Evolutionary conservation across 305 asterid species (phyloP), one percentile per base, ranked within the genome.

Genomic region (Fraxinus baroniana): DNA sequence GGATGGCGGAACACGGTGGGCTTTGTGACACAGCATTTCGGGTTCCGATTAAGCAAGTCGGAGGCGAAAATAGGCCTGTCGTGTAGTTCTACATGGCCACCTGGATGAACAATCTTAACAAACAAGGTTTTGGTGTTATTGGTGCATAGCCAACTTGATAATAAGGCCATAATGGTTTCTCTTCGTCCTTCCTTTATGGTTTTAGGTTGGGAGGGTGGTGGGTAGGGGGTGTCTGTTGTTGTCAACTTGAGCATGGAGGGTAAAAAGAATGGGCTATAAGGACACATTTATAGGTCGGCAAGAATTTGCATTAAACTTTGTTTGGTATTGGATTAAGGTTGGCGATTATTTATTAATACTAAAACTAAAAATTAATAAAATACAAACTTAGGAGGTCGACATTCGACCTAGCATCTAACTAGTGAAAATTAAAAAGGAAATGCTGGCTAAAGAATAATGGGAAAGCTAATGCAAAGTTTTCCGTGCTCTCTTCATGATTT

Each of bases 61-160:
- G 88, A 80, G 6, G 94, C 96, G 55, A 85, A 79, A 41, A 92
- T 46, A 1, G 94, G 92, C 74, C 92, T 77, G 83, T 92, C 96
- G 49, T 92, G 96, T 32, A 93, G 91, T 87, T 93, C 97, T 1
- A 92, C 91, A 49, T 88, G 94, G 15, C 96, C 96, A 2, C 97
- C 94, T 26, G 94, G 94, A 84, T 92, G 96, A 37, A 92, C 93
- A 82, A 91, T 89, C 86, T 88, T 91, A 7, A 92, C 92, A 62
- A 90, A 84, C 85, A 85, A 24, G 32, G 74, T 85, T 74, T 83
- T 89, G 76, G 83, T 86, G 87, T 83, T 90, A 32, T 74, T 87
- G 17, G 86, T 78, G 81, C 93, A 90, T 7, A 92, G 17, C 94
- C 96, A 92, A 18, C 78, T 85, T 3, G 87, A 74, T 9, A 91